phyloP scores from a whole-genome alignment of 208 protist genomes.

The Crithidia sp. region DNA sequence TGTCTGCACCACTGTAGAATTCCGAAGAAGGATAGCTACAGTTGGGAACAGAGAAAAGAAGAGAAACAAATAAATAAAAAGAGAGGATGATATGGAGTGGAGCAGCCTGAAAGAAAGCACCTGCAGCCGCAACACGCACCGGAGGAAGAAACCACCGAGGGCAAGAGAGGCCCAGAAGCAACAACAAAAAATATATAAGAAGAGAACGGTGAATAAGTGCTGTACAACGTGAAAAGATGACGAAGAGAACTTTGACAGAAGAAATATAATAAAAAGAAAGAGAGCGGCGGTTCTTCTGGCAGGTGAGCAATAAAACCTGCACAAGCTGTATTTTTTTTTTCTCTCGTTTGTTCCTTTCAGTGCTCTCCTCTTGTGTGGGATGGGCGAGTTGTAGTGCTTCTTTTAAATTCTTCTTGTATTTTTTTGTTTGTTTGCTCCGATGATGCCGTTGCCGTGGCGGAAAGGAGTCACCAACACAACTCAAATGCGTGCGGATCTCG shows the following conservation, averaged over 20 bases:
- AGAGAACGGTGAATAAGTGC: neutral
- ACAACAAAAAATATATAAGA: neutral
- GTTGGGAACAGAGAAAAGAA: neutral
- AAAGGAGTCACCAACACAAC: too few relatives aligned
- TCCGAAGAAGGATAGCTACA: too few relatives aligned
- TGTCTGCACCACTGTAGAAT: too few relatives aligned
- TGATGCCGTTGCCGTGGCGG: neutral
- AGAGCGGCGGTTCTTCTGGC: neutral
- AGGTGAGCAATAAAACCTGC: too few relatives aligned
- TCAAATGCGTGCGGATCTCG: too few relatives aligned
- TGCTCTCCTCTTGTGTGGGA: too few relatives aligned
- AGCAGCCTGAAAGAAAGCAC: neutral
- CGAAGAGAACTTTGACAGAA: conserved; percentile 10
- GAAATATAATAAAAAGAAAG: conserved; percentile 12
- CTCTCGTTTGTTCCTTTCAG: too few relatives aligned
- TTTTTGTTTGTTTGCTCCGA: neutral
- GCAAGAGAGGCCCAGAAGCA: neutral
- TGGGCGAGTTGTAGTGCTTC: too few relatives aligned
- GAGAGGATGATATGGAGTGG: neutral
- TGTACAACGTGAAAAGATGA: conserved; percentile 4
- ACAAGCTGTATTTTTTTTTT: too few relatives aligned
- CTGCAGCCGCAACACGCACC: neutral
- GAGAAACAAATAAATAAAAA: conserved; percentile 15
- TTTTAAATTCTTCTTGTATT: neutral
- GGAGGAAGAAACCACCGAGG: neutral